Evolutionary conservation across 2,329 filamentous ascomycete genomes (phyloP), one percentile per base, ranked within the genome.

Genomic region (Diaporthe aspalathi): DNA sequence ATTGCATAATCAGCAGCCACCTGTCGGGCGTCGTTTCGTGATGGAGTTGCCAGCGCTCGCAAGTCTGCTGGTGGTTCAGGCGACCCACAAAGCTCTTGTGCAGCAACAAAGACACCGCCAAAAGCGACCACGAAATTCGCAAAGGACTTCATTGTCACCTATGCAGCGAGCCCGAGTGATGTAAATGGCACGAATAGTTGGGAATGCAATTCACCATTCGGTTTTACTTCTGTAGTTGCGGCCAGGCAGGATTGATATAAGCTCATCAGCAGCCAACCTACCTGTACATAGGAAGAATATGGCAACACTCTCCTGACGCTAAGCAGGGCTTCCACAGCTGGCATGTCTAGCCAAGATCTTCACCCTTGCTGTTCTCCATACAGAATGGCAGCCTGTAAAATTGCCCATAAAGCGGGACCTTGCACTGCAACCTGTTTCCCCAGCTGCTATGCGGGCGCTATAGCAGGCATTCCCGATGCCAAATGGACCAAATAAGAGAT

Each of bases 81-180:
- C 12, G 56, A 29, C n/a, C 22, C 56, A 40, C 56, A 60, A 60
- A 60, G 56, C 14, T 60, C 56, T 43, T 45, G 56, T 27, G 56
- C 56, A 22, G 56, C 40, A 29, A n/a, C 56, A 11, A 60, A 32
- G 16, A 11, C 56, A 14, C 22, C 38, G 24, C 38, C 56, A 29
- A 60, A n/a, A 3, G 56, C 24, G 24, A 60, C 24, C 0, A 60
- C 22, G 8, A 14, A 29, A 14, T 24, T 24, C 38, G 38, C 2
- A 5, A 29, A 45, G 2, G 24, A 45, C 22, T 60, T 60, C 56
- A 60, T 60, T 20, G 4, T 45, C 14, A 29, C 16, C 32, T 54
- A 20, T 29, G 11, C n/a, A 29, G 17, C 9, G 8, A 14, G 43
- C 5, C 16, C 5, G 16, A 43, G 12, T n/a, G 7, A 24, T 0